Evolutionary conservation across 2,329 filamentous ascomycete genomes (phyloP).

Genomic region (Aspergillus sclerotialis): DNA sequence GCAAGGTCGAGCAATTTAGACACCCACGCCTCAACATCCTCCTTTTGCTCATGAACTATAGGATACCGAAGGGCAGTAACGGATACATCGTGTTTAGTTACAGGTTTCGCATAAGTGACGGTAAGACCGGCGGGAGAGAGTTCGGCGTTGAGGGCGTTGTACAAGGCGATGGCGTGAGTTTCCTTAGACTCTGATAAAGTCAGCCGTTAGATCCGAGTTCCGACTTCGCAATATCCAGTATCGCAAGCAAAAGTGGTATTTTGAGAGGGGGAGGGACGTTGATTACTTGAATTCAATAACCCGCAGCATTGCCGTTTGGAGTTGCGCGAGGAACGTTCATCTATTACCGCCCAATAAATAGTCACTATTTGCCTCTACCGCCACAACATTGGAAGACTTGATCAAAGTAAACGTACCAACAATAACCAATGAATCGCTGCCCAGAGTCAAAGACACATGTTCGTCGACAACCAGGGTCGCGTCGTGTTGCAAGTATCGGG

Average conservation of each 20-base stretch:
- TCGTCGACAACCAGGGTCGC: conserved; percentile 49
- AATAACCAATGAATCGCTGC: conserved; percentile 54
- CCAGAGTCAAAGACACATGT: conserved; percentile 54
- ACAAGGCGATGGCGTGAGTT: conserved; percentile 62
- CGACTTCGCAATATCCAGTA: neutral
- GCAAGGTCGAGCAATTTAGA: conserved; percentile 59
- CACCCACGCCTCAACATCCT: conserved; percentile 55
- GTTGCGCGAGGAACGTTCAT: conserved; percentile 48
- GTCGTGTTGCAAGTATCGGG: conserved; percentile 30
- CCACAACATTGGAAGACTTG: neutral
- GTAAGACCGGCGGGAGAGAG: conserved; percentile 53
- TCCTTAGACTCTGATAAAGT: conserved; percentile 36
- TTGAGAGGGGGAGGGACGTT: conserved; percentile 1
- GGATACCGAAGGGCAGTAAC: conserved; percentile 57
- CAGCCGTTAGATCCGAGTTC: conserved; percentile 4
- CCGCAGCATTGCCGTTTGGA: conserved; percentile 50
- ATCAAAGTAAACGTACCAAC: conserved; percentile 39
- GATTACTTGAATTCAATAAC: conserved; percentile 42
- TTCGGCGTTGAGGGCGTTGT: conserved; percentile 79
- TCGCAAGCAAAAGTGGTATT: too few relatives aligned
- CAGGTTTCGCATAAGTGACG: conserved; percentile 64
- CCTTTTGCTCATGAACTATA: conserved; percentile 46
- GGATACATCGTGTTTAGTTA: conserved; percentile 54
- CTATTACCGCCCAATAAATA: conserved; percentile 23
- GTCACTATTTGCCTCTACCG: neutral